These are phyloP conservation scores for Colletotrichum trifolii DNA, from an alignment of 2,329 filamentous ascomycete species.

Conservation along the genomic window DNA sequence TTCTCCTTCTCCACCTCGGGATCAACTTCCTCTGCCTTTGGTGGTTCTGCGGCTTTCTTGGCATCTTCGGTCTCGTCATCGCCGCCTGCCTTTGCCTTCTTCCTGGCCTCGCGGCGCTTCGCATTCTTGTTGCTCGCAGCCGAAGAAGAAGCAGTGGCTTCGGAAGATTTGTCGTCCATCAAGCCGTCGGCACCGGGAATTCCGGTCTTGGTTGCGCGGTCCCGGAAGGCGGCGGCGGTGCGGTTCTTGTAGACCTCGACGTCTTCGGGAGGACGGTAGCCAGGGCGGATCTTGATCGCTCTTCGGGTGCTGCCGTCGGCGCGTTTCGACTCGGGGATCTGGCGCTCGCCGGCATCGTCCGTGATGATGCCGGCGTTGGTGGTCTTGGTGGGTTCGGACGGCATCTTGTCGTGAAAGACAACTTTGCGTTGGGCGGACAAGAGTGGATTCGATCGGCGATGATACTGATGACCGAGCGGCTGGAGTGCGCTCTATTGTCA, in stretches of 20 bases:
- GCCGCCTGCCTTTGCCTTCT: conserved; percentile 63
- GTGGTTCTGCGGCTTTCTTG: conserved; percentile 41
- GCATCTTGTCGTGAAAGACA: conserved; percentile 42
- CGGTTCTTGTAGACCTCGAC: conserved; percentile 96
- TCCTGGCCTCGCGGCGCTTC: conserved; percentile 72
- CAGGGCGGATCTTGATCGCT: conserved; percentile 93
- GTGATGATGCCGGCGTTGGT: conserved; percentile 81
- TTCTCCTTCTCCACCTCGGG: conserved; percentile 86
- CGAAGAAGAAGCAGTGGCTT: conserved; percentile 53
- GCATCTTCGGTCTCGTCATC: conserved; percentile 65
- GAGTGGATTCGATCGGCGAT: conserved; percentile 7
- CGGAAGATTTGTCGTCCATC: conserved; percentile 55
- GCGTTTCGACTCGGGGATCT: conserved; percentile 88
- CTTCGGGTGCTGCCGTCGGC: conserved; percentile 92
- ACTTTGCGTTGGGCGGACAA: background rate
- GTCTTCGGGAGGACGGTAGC: conserved; percentile 94
- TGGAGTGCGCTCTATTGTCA: background rate
- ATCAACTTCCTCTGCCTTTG: conserved; percentile 62
- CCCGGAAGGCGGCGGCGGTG: conserved; percentile 86
- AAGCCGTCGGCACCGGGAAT: conserved; percentile 79
- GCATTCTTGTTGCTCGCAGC: conserved; percentile 84
- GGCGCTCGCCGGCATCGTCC: conserved; percentile 80
- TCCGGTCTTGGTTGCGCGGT: conserved; percentile 69
- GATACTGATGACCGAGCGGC: background rate
- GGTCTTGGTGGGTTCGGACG: conserved; percentile 51